These are phyloP conservation scores for Zasmidium citrigriseum DNA, from an alignment of 2,329 filamentous ascomycete genomes.

Conservation along the genomic window DNA sequence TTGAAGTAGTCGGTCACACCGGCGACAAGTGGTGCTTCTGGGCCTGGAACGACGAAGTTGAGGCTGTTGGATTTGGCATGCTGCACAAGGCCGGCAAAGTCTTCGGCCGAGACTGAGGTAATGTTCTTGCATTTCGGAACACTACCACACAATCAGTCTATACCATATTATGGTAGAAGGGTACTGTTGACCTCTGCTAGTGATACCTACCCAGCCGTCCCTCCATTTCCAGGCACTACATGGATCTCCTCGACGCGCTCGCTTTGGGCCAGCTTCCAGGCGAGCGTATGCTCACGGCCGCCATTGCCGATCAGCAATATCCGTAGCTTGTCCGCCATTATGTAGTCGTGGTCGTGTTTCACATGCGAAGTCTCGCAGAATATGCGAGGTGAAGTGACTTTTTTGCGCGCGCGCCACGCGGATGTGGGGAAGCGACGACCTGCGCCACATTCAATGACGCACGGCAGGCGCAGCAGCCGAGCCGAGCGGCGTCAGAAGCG, in stretches of 20 bases:
- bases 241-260: constrained; percentile 73
- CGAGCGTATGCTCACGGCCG: constrained; percentile 89
- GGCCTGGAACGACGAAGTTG: constrained; percentile 85
- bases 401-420: neutral
- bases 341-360: neutral
- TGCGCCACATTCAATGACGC: constrained; percentile 2
- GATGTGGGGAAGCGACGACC: neutral
- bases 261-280: constrained; percentile 90
- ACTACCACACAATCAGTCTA: constrained; percentile 23
- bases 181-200: constrained; percentile 5
- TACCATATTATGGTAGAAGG: neutral
- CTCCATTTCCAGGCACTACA: constrained; percentile 78
- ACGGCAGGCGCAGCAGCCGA: neutral
- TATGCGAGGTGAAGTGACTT: neutral
- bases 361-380: neutral
- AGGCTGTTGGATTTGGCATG: constrained; percentile 73
- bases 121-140: constrained; percentile 58
- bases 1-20: constrained; percentile 85
- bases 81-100: constrained; percentile 75
- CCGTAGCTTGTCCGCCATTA: constrained; percentile 47
- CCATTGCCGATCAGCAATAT: constrained; percentile 91
- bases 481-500: no score
- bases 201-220: constrained; percentile 60
- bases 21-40: constrained; percentile 89
- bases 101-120: constrained; percentile 65